These are phyloP conservation scores for Gossypium arboreum DNA, from an alignment of 345 rosid species.

Conservation along the genomic window DNA sequence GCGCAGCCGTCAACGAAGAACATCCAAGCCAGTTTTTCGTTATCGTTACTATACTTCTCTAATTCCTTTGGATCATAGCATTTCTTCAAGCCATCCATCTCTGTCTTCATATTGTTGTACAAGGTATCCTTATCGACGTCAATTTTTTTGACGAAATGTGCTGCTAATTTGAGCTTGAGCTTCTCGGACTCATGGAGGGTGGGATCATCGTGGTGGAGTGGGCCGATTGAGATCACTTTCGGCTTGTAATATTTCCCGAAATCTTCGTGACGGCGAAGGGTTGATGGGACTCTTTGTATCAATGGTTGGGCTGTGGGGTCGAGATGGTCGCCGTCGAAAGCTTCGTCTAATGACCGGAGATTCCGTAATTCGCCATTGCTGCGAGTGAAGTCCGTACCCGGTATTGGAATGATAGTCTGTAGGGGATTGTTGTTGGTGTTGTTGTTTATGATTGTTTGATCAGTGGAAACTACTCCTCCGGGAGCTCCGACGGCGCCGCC, in stretches of 20 bases:
- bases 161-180: slow-evolving; percentile 4
- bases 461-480: neutral
- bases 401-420: neutral
- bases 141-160: neutral
- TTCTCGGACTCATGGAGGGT: neutral
- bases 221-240: slow-evolving; percentile 17
- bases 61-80: slow-evolving; percentile 8
- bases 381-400: neutral
- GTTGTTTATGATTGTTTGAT: neutral
- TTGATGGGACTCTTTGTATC: slow-evolving; percentile 13
- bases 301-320: neutral
- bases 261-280: neutral
- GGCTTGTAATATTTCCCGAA: slow-evolving; percentile 9
- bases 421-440: no score
- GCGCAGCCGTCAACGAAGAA: slow-evolving; percentile 25
- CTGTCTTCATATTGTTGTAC: neutral
- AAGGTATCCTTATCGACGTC: neutral
- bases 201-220: slow-evolving; percentile 18
- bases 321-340: neutral
- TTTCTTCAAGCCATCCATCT: neutral
- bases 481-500: neutral
- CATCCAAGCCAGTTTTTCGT: slow-evolving; percentile 16
- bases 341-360: neutral
- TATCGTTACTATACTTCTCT: neutral
- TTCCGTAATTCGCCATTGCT: neutral